phyloP scores from a whole-genome alignment of 371 early-diverging fungal species.

The Blakeslea trispora region DNA sequence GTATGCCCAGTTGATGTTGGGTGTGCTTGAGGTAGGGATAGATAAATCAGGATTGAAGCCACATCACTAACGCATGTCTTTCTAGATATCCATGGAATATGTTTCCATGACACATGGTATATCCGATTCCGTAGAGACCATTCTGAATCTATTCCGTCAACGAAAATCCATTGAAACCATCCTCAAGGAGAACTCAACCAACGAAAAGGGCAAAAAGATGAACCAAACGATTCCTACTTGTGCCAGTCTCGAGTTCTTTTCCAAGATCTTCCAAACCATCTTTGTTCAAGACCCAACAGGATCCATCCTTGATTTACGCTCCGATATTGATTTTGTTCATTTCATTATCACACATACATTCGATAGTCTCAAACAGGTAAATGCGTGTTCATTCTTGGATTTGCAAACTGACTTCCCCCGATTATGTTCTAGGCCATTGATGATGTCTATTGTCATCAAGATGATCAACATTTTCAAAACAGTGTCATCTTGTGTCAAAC shows the following conservation, averaged over 20 bases:
- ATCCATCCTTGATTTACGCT: conserved; percentile 20
- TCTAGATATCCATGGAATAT: conserved; percentile 47
- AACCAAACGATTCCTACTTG: conserved; percentile 9
- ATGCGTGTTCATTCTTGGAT: neutral
- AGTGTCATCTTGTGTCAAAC: conserved; percentile 18
- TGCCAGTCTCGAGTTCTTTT: conserved; percentile 33
- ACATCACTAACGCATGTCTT: no score
- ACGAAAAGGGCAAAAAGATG: conserved; percentile 42
- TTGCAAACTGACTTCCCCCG: neutral
- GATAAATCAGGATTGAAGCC: no score
- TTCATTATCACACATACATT: conserved; percentile 38
- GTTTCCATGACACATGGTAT: conserved; percentile 27
- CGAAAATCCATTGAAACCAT: conserved; percentile 29
- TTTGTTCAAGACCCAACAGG: conserved; percentile 19
- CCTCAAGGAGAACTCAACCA: conserved; percentile 32
- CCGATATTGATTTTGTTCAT: conserved; percentile 49
- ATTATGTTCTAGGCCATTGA: conserved; percentile 19
- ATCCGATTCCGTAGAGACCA: conserved; percentile 29
- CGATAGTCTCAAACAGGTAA: conserved; percentile 28
- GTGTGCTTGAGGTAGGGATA: conserved; percentile 50
- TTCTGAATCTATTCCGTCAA: conserved; percentile 42
- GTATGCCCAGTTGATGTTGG: conserved; percentile 46
- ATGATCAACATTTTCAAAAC: conserved; percentile 9
- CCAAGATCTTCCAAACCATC: conserved; percentile 30
- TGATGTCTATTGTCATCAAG: conserved; percentile 19